phyloP scores from a whole-genome alignment of 2,329 filamentous ascomycete genomes.

The Aspergillus texensis region DNA sequence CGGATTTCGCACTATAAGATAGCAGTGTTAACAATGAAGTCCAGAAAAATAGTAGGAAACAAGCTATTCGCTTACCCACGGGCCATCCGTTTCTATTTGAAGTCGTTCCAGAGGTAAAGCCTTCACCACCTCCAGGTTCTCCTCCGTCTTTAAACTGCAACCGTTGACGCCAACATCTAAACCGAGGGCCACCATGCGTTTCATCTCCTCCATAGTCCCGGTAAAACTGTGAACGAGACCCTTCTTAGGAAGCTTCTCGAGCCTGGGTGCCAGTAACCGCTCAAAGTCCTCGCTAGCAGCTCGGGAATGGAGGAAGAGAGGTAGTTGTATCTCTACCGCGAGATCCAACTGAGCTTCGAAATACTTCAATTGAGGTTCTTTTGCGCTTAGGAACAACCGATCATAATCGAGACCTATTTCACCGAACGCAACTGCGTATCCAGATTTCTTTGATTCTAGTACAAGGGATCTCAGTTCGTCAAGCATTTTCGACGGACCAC shows the following conservation, averaged over 20 bases:
- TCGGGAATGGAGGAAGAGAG: constrained; percentile 88
- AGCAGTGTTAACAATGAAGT: constrained; percentile 6
- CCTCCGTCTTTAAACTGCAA: constrained; percentile 90
- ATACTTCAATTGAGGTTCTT: constrained; percentile 77
- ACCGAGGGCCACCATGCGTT: constrained; percentile 74
- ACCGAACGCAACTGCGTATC: constrained; percentile 77
- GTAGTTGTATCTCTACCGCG: constrained; percentile 74
- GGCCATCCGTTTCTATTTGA: constrained; percentile 96
- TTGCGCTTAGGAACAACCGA: constrained; percentile 78
- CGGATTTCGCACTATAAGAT: constrained; percentile 77
- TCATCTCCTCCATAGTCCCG: constrained; percentile 82
- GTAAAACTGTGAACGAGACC: constrained; percentile 96
- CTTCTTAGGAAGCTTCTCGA: constrained; percentile 69
- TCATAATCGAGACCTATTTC: constrained; percentile 98
- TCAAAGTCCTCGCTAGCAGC: constrained; percentile 88
- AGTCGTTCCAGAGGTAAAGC: constrained; percentile 76
- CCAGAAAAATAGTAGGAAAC: not conserved
- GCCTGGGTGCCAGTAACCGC: constrained; percentile 62
- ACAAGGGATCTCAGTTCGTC: constrained; percentile 69
- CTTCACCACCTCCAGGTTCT: constrained; percentile 84
- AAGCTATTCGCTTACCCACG: constrained; percentile 60
- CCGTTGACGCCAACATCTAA: constrained; percentile 95
- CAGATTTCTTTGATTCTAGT: constrained; percentile 56
- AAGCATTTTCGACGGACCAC: constrained; percentile 48
- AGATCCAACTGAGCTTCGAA: constrained; percentile 83